phyloP scores from a whole-genome alignment of 2,329 filamentous ascomycete genomes.

The Paecilomyces dactylethromorphus region DNA sequence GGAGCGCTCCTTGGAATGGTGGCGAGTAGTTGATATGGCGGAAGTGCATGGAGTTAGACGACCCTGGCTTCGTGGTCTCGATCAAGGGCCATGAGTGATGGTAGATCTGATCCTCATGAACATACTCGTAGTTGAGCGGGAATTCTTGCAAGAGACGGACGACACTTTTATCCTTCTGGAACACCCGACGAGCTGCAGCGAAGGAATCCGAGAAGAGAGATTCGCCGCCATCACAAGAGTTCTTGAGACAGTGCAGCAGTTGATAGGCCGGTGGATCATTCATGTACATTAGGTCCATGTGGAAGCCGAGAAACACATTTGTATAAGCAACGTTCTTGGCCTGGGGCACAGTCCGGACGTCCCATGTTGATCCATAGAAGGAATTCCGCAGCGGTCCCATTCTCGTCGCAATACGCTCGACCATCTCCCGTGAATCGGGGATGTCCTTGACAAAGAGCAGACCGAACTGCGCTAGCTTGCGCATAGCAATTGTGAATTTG shows the following conservation, averaged over 20 bases:
- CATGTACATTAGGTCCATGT: constrained; percentile 92
- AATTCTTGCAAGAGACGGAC: constrained; percentile 33
- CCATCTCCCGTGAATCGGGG: constrained; percentile 59
- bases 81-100: constrained; percentile 52
- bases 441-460: constrained; percentile 71
- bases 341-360: constrained; percentile 72
- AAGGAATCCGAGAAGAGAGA: constrained; percentile 80
- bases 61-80: constrained; percentile 16
- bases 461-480: constrained; percentile 59
- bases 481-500: constrained; percentile 56
- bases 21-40: constrained; percentile 63
- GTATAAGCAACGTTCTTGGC: constrained; percentile 94
- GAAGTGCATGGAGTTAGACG: constrained; percentile 19
- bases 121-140: constrained; percentile 60
- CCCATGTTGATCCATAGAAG: constrained; percentile 87
- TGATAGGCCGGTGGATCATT: constrained; percentile 72
- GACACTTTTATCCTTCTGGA: background rate
- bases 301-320: constrained; percentile 70
- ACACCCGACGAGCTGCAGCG: constrained; percentile 44
- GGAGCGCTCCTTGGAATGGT: constrained; percentile 64
- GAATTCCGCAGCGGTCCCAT: constrained; percentile 78
- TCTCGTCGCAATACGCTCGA: constrained; percentile 61
- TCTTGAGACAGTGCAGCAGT: constrained; percentile 81
- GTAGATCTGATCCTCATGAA: constrained; percentile 59
- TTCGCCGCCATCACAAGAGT: constrained; percentile 71